Base-by-base conservation (phyloP, 805 yeast genomes). In the Barnettozyma californica region DNA sequence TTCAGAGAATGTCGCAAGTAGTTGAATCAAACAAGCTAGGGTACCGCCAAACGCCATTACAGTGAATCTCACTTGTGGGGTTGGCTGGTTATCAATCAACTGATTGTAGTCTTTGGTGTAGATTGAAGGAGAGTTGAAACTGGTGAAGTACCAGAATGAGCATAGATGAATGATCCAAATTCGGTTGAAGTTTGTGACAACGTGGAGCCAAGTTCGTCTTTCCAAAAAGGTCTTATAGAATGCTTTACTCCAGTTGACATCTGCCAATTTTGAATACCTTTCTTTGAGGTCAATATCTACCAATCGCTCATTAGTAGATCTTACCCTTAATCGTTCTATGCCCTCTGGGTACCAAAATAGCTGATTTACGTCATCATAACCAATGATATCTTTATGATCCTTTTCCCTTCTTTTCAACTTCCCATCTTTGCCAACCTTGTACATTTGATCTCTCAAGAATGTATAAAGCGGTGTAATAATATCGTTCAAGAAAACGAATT, bases 281-380 rank as follows among this genome's bases (percentile, higher is more conserved):
- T 81, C 77, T 5, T 66, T 56, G 0, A 78, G 68, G 2, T 77
- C 74, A 25, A 78, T 55, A 50, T 77, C 79, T 65, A 87, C 76
- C 21, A 87, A 61, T 40, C 66, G 65, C 5, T 63, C 64, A 37
- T 70, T 69, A 5, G 74, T 69, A 14, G 49, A 43, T 9, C 66
- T 61, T 27, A 84, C 60, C 2, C 65, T 64, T n/a, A 89, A 70
- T 46, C 78, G 72, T 52, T 80, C 80, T 35, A 89, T 70, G 0
- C 95, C 91, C 52, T 81, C 77, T 1, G 81, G 76, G 56, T 85
- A 84, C 97, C 97, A 89, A 61, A 89, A 89, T 16, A 85, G 68
- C 59, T 89, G 96, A 62, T 89, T 89, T 62, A 88, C 78, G 64
- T 89, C 97, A 67, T 89, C 97, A 63, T 89, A 89, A 0, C 97